Conservation (phyloP, 768 basidiomycete species). For the Sarcomyxa edulis region DNA sequence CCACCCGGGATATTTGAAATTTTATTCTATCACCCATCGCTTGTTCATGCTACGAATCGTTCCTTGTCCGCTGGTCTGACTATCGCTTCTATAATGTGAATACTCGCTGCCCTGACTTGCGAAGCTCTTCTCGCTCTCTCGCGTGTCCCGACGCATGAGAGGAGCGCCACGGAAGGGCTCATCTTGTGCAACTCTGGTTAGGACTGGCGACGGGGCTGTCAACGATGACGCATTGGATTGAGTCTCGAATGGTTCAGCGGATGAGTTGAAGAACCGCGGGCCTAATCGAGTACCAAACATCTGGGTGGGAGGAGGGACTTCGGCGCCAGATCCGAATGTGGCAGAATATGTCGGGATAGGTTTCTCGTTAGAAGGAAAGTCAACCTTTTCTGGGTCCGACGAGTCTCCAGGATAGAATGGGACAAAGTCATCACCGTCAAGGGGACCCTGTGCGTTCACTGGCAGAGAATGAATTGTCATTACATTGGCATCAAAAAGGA, state of each 20-base stretch:
- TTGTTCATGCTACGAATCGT: too few relatives aligned
- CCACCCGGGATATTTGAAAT: too few relatives aligned
- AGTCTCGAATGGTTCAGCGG: slow-evolving; percentile 32
- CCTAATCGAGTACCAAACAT: slow-evolving; percentile 35
- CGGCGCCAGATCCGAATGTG: slow-evolving; percentile 26
- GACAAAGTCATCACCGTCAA: slow-evolving; percentile 28
- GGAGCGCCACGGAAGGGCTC: too few relatives aligned
- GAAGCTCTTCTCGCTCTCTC: too few relatives aligned
- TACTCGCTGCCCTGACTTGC: too few relatives aligned
- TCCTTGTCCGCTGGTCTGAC: too few relatives aligned
- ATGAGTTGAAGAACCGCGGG: slow-evolving; percentile 42
- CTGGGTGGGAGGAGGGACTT: slow-evolving; percentile 30
- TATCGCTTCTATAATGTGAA: too few relatives aligned
- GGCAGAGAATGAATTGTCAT: slow-evolving; percentile 4
- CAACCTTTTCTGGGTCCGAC: slow-evolving; percentile 51
- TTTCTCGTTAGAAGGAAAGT: slow-evolving; percentile 51
- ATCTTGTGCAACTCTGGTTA: too few relatives aligned
- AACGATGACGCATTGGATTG: too few relatives aligned
- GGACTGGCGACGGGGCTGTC: too few relatives aligned
- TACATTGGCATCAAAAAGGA: slow-evolving; percentile 7
- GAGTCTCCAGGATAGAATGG: slow-evolving; percentile 24
- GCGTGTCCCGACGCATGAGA: too few relatives aligned
- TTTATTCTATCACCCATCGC: too few relatives aligned
- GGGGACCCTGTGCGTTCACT: slow-evolving; percentile 54
- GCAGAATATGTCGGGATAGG: slow-evolving; percentile 52